These are phyloP conservation scores for Hypocrella siamensis DNA, from an alignment of 2,329 filamentous ascomycete genomes.

Conservation along the genomic window DNA sequence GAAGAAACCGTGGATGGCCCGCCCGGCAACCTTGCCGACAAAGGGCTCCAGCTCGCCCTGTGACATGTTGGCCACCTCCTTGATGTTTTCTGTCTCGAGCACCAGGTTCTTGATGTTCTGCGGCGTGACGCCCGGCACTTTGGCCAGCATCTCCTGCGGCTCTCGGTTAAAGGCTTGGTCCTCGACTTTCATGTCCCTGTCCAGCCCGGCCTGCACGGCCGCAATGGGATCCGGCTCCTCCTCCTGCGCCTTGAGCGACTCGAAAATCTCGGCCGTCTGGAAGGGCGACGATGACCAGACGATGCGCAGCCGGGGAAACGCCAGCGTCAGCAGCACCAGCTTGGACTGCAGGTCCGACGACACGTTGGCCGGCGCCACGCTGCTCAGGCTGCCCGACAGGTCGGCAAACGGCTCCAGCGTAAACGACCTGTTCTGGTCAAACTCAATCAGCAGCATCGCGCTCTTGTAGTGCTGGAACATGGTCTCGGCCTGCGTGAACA, in stretches of 20 bases:
- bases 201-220: conserved; percentile 69
- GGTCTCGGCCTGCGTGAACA: conserved; percentile 82
- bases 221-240: conserved; percentile 80
- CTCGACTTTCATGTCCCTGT: conserved; percentile 36
- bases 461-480: conserved; percentile 89
- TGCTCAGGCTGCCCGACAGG: conserved; percentile 42
- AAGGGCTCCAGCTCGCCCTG: conserved; percentile 54
- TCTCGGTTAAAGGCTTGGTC: conserved; percentile 66
- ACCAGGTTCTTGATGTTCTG: conserved; percentile 62
- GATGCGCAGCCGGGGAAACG: conserved; percentile 77
- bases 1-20: conserved; percentile 70
- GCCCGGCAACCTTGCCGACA: conserved; percentile 61
- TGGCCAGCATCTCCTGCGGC: conserved; percentile 78
- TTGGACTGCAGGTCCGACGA: conserved; percentile 75
- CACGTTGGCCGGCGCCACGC: conserved; percentile 42
- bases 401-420: conserved; percentile 74
- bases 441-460: conserved; percentile 90
- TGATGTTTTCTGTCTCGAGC: conserved; percentile 57
- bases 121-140: conserved; percentile 70
- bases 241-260: conserved; percentile 78
- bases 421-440: conserved; percentile 94
- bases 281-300: conserved; percentile 91
- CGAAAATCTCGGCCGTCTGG: conserved; percentile 94
- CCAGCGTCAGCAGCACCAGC: conserved; percentile 78
- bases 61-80: conserved; percentile 77